These are phyloP conservation scores for Megacollybia platyphylla DNA, from an alignment of 1,284 basidiomycete species.

Conservation along the genomic window DNA sequence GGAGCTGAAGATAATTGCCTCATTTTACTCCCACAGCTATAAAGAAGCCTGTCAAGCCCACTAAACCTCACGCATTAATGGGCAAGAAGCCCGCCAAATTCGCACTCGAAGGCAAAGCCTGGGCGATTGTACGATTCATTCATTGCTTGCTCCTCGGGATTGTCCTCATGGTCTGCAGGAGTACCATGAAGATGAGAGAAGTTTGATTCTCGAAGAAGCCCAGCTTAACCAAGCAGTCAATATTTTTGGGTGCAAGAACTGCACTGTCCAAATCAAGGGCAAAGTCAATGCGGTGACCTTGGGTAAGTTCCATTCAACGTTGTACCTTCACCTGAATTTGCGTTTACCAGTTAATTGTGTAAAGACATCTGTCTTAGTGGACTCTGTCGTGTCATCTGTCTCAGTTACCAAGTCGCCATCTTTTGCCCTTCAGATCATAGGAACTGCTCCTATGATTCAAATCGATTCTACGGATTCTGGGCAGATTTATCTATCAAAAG, in stretches of 20 bases:
- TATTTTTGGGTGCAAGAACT: constrained; percentile 86
- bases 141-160: background rate
- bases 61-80: constrained; percentile 69
- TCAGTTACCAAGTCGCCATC: constrained; percentile 86
- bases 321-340: constrained; percentile 1
- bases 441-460: constrained; percentile 83
- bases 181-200: constrained; percentile 79
- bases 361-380: constrained; percentile 83
- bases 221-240: constrained; percentile 83
- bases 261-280: constrained; percentile 80
- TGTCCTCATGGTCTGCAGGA: constrained; percentile 43
- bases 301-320: constrained; percentile 34
- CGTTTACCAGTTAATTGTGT: constrained; percentile 65
- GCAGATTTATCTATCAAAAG: constrained; percentile 87
- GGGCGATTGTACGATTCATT: constrained; percentile 57
- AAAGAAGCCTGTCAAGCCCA: constrained; percentile 64
- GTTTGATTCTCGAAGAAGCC: constrained; percentile 66
- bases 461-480: constrained; percentile 93
- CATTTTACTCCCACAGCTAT: constrained; percentile 15
- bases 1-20: background rate
- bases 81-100: constrained; percentile 93
- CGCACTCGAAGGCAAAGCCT: constrained; percentile 86
- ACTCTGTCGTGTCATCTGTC: constrained; percentile 84
- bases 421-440: constrained; percentile 89
- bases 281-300: constrained; percentile 94